These are phyloP conservation scores for Yarrowia hollandica DNA, from an alignment of 805 yeast genomes.

Conservation along the genomic window DNA sequence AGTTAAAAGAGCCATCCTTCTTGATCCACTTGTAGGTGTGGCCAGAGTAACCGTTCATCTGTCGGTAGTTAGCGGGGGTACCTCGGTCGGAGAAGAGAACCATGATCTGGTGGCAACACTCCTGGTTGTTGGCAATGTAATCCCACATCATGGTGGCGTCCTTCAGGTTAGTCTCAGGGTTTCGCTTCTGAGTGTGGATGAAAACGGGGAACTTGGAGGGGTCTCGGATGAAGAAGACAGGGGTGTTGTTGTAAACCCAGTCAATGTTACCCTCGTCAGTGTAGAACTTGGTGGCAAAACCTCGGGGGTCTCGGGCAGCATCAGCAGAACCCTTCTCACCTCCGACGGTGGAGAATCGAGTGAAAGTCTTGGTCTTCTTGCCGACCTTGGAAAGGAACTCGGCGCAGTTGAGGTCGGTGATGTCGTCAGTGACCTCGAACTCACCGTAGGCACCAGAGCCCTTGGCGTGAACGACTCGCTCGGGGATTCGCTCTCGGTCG, in stretches of 20 bases:
- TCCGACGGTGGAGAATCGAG: slow-evolving; percentile 66
- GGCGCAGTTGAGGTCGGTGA: slow-evolving; percentile 50
- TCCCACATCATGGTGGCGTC: slow-evolving; percentile 62
- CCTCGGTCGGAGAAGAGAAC: slow-evolving; percentile 63
- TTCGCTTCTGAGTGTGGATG: slow-evolving; percentile 69
- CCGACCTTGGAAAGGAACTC: slow-evolving; percentile 70
- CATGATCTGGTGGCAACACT: slow-evolving; percentile 57
- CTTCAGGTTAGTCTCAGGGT: slow-evolving; percentile 61
- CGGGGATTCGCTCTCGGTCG: slow-evolving; percentile 65
- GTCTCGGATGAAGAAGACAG: slow-evolving; percentile 63
- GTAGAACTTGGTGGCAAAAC: slow-evolving; percentile 63
- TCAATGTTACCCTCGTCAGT: slow-evolving; percentile 69
- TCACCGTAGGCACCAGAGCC: slow-evolving; percentile 64
- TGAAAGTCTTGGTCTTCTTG: slow-evolving; percentile 67
- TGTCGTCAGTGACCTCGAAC: slow-evolving; percentile 59
- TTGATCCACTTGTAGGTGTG: slow-evolving; percentile 62
- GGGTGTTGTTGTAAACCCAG: slow-evolving; percentile 75
- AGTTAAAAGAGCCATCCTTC: slow-evolving; percentile 51
- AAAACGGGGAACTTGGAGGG: slow-evolving; percentile 64
- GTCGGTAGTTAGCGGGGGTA: slow-evolving; percentile 54
- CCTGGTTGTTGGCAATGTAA: slow-evolving; percentile 55
- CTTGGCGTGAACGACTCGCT: slow-evolving; percentile 67
- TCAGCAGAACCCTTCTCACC: slow-evolving; percentile 70
- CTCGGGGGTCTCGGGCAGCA: slow-evolving; percentile 68
- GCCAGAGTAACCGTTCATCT: slow-evolving; percentile 65